phyloP scores from a whole-genome alignment of 2,329 filamentous ascomycete genomes.

The Gaeumannomyces tritici region DNA sequence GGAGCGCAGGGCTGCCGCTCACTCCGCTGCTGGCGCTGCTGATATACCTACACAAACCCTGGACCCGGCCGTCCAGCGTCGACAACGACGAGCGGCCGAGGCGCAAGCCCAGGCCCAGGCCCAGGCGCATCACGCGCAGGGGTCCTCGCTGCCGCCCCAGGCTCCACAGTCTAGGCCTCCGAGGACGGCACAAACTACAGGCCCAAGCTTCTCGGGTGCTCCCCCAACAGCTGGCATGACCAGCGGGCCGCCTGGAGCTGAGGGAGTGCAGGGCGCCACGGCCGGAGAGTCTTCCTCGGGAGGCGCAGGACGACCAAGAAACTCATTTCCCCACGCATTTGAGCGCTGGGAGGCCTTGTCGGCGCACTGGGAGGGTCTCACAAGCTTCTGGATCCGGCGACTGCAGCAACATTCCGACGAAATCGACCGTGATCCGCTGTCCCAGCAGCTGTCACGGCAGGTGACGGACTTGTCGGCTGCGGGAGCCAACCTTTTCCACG shows the following conservation, averaged over 20 bases:
- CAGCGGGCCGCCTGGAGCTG: slow-evolving; percentile 1
- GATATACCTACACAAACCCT: slow-evolving; percentile 20
- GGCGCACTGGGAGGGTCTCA: slow-evolving; percentile 95
- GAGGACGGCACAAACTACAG: background rate
- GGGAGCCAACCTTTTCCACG: slow-evolving; percentile 93
- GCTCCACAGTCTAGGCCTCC: slow-evolving; percentile 5
- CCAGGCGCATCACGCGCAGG: slow-evolving; percentile 1
- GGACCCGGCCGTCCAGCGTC: slow-evolving; percentile 23
- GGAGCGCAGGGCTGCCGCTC: slow-evolving; percentile 27
- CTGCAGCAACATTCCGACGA: slow-evolving; percentile 86
- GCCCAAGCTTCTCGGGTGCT: slow-evolving; percentile 6
- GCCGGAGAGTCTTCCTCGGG: slow-evolving; percentile 21
- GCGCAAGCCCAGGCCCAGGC: slow-evolving; percentile 5
- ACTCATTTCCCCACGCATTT: slow-evolving; percentile 90
- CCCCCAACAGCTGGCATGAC: background rate
- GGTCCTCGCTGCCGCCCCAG: slow-evolving; percentile 1
- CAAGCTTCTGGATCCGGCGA: slow-evolving; percentile 92
- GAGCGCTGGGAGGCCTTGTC: slow-evolving; percentile 96
- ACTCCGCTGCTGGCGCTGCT: slow-evolving; percentile 20
- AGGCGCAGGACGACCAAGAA: slow-evolving; percentile 36
- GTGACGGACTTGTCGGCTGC: slow-evolving; percentile 96
- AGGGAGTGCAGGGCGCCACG: slow-evolving; percentile 8
- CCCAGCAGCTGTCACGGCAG: slow-evolving; percentile 81
- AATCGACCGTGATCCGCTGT: slow-evolving; percentile 71
- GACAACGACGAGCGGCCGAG: slow-evolving; percentile 23